Conservation (phyloP, 495 filamentous ascomycete species). For the Penicillium longicatenatum region DNA sequence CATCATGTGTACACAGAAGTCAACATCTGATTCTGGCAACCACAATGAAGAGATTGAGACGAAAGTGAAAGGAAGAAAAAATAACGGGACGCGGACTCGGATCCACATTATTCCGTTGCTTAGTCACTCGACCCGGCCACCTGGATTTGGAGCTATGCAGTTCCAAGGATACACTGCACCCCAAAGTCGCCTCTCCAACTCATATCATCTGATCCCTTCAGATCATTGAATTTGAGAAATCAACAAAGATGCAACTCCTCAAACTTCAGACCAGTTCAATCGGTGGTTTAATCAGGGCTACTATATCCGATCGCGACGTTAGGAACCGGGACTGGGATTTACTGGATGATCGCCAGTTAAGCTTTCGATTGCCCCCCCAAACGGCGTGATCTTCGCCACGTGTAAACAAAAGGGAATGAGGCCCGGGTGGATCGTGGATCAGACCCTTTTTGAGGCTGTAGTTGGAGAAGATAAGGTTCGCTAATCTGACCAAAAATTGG, state of each 20-base stretch:
- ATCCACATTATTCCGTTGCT: background rate
- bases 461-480: background rate
- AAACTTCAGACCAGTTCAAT: too few relatives aligned
- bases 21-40: conserved; percentile 8
- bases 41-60: background rate
- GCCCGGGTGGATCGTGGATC: background rate
- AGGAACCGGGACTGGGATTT: too few relatives aligned
- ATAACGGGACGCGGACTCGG: background rate
- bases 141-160: too few relatives aligned
- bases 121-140: too few relatives aligned
- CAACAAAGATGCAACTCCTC: too few relatives aligned
- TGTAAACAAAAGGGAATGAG: background rate
- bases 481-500: background rate
- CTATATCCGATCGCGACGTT: too few relatives aligned
- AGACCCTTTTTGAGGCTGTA: background rate
- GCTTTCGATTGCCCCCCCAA: background rate
- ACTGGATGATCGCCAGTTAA: background rate
- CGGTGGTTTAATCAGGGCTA: too few relatives aligned
- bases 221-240: too few relatives aligned
- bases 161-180: too few relatives aligned
- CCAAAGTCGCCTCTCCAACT: too few relatives aligned
- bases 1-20: background rate
- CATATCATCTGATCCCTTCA: too few relatives aligned
- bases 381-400: background rate
- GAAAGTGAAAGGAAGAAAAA: background rate